Conservation (phyloP, 352 stramenopile genomes). For the Phytophthora ramorum region DNA sequence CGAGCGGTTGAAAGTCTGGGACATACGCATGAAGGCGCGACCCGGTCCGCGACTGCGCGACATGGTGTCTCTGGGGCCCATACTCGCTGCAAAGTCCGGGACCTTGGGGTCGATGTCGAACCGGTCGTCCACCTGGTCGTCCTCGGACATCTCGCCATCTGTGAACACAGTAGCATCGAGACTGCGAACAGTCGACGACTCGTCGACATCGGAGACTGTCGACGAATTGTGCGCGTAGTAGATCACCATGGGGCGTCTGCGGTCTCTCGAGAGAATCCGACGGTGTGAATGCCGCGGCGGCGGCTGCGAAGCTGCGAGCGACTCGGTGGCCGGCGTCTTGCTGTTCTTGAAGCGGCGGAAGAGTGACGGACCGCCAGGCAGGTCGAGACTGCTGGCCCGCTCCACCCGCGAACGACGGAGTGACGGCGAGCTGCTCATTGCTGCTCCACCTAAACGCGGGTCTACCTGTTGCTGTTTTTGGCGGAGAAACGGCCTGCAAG, state of each 20-base stretch:
- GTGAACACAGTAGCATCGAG: constrained; percentile 24
- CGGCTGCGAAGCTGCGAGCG: constrained; percentile 29
- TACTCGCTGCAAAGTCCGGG: constrained; percentile 40
- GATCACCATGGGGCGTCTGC: constrained; percentile 43
- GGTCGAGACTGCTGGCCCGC: constrained; percentile 30
- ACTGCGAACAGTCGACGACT: constrained; percentile 8
- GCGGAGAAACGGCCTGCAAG: constrained; percentile 4
- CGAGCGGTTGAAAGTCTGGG: constrained; percentile 39
- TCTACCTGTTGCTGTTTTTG: background rate
- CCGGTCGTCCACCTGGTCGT: constrained; percentile 28
- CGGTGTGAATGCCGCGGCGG: constrained; percentile 32
- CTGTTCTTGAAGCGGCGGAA: constrained; percentile 29
- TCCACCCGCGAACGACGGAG: constrained; percentile 30
- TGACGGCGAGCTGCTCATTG: constrained; percentile 26
- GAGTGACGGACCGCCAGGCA: constrained; percentile 26
- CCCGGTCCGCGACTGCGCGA: constrained; percentile 22
- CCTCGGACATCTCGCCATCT: constrained; percentile 40
- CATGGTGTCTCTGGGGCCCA: constrained; percentile 22
- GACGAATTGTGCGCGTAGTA: constrained; percentile 33
- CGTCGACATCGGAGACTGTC: background rate
- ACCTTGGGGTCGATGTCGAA: constrained; percentile 26
- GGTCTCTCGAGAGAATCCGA: constrained; percentile 30
- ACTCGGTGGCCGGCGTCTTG: constrained; percentile 12
- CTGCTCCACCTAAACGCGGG: constrained; percentile 17
- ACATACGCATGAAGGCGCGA: constrained; percentile 23